Evolutionary conservation across 371 early-diverging fungal genomes (phyloP).

Genomic region (Rhizopus microsporus): DNA sequence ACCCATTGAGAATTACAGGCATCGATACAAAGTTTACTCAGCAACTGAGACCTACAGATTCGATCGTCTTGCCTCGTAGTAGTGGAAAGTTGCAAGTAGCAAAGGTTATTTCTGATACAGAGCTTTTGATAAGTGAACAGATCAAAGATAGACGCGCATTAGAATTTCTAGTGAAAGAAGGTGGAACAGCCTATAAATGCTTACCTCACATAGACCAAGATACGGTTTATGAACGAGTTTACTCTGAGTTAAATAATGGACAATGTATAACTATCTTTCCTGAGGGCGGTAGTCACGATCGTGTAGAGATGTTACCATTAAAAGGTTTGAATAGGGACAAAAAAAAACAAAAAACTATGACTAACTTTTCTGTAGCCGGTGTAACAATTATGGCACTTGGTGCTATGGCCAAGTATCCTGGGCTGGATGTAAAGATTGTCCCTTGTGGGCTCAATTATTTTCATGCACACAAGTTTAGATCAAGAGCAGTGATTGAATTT

Average conservation of each 20-base stretch:
- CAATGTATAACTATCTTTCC: slow-evolving; percentile 97
- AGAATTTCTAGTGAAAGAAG: slow-evolving; percentile 55
- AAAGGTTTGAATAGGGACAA: slow-evolving; percentile 56
- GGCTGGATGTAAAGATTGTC: slow-evolving; percentile 89
- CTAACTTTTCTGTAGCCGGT: slow-evolving; percentile 56
- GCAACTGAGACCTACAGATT: slow-evolving; percentile 59
- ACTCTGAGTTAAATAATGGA: slow-evolving; percentile 75
- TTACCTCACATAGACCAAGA: slow-evolving; percentile 90
- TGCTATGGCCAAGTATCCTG: slow-evolving; percentile 90
- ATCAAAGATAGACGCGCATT: slow-evolving; percentile 70
- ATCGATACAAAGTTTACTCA: slow-evolving; percentile 69
- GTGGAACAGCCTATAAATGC: slow-evolving; percentile 74
- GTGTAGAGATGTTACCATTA: slow-evolving; percentile 91
- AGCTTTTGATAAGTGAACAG: slow-evolving; percentile 60
- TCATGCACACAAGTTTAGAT: slow-evolving; percentile 94
- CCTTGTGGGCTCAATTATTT: slow-evolving; percentile 95
- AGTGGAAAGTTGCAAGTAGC: slow-evolving; percentile 61
- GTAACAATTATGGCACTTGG: slow-evolving; percentile 92
- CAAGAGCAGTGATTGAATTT: slow-evolving; percentile 95
- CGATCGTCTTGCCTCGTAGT: slow-evolving; percentile 62
- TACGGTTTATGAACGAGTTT: slow-evolving; percentile 81
- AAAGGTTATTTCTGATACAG: slow-evolving; percentile 81
- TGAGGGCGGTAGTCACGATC: slow-evolving; percentile 97
- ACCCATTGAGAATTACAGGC: slow-evolving; percentile 71
- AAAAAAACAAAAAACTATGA: background rate